Conservation (phyloP, 176 grass and related monocot genomes). For the Metroxylon sagu region DNA sequence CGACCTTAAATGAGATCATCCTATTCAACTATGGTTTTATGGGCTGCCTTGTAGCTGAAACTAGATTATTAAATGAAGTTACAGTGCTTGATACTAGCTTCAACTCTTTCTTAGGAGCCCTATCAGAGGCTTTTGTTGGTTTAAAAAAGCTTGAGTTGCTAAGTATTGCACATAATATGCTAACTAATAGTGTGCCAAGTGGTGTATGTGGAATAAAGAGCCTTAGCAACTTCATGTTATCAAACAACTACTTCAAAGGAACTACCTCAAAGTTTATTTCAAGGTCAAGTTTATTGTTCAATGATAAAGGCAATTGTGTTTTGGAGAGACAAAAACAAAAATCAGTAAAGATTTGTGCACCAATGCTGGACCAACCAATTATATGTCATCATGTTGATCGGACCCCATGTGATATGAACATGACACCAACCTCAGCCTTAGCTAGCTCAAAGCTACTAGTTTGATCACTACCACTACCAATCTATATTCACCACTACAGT, state of each 20-base stretch:
- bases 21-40: background rate
- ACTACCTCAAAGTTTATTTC: background rate
- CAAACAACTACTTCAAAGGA: background rate
- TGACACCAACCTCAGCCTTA: background rate
- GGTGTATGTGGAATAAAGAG: background rate
- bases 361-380: background rate
- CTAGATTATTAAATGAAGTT: background rate
- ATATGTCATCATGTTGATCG: background rate
- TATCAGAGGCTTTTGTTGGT: background rate
- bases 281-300: background rate
- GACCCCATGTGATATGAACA: background rate
- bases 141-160: background rate
- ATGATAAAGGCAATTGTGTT: background rate
- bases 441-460: background rate
- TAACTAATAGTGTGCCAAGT: background rate
- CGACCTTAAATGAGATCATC: constrained; percentile 1
- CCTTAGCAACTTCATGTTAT: background rate
- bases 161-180: background rate
- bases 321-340: background rate
- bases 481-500: no score
- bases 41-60: background rate
- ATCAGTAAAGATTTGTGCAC: background rate
- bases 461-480: no score
- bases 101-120: background rate
- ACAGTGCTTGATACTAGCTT: background rate